These are phyloP conservation scores for Parastagonospora nodorum DNA, from an alignment of 2,329 filamentous ascomycete genomes.

Conservation along the genomic window DNA sequence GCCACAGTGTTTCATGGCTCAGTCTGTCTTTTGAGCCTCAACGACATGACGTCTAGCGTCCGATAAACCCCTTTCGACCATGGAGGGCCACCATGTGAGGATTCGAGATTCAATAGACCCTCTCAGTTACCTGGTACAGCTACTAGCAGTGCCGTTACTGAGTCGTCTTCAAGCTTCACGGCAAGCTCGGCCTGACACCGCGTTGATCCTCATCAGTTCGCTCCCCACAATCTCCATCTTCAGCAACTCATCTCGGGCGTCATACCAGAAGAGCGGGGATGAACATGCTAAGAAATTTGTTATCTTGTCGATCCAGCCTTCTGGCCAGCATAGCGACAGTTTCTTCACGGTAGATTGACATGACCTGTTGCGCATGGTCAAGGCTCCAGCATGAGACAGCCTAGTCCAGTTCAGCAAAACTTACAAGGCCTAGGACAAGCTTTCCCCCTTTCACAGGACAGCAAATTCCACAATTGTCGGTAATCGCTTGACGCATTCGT, in stretches of 20 bases:
- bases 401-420: constrained; percentile 2
- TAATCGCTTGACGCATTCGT: neutral
- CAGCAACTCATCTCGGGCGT: neutral
- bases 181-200: neutral
- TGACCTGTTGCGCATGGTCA: constrained; percentile 5
- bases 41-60: neutral
- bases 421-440: neutral
- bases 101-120: neutral
- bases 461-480: neutral
- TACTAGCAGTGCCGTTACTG: neutral
- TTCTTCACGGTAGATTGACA: neutral
- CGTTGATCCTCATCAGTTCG: neutral
- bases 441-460: neutral
- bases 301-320: constrained; percentile 6
- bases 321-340: neutral
- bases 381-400: constrained; percentile 2
- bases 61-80: constrained; percentile 6
- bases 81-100: neutral
- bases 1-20: constrained; percentile 11
- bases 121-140: neutral
- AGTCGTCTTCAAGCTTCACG: neutral
- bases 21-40: neutral
- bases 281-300: neutral
- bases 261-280: neutral
- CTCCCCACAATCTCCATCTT: neutral